Percentiles rank a stretch among this genome's conserved stretches.
Conservation (phyloP, 2,329 filamentous ascomycete genomes). For the Exophiala sp. region DNA sequence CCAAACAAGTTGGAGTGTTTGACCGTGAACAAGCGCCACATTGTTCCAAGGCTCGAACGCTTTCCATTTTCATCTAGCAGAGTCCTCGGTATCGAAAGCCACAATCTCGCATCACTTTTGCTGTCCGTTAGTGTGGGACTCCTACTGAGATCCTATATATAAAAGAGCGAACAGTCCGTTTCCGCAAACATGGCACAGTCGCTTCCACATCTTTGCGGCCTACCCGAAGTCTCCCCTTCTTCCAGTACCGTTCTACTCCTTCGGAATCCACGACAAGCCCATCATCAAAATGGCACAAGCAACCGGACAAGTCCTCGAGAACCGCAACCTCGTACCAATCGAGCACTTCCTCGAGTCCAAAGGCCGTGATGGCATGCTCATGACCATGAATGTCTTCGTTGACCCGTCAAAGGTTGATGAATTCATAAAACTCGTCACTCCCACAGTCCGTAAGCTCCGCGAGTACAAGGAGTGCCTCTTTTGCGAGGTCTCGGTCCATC, state of each 20-base stretch:
- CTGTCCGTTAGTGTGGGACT: not conserved
- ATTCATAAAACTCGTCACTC: constrained; percentile 11
- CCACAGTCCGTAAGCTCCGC: constrained; percentile 11
- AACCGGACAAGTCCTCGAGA: not conserved
- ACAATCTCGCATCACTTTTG: not conserved
- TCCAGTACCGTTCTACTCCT: not conserved
- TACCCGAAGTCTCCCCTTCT: not conserved
- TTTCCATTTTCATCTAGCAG: not conserved
- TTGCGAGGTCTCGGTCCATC: constrained; percentile 14
- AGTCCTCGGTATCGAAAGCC: not conserved
- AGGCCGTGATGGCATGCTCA: constrained; percentile 5
- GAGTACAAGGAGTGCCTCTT: constrained; percentile 10
- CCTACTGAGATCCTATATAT: no score
- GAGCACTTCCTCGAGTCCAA: constrained; percentile 8
- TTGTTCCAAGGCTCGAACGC: not conserved
- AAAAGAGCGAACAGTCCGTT: no score
- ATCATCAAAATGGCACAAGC: not conserved
- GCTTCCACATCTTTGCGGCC: not conserved
- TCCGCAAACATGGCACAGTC: not conserved
- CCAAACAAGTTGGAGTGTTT: not conserved
- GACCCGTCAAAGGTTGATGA: constrained; percentile 8
- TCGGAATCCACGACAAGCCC: not conserved
- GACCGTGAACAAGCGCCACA: not conserved
- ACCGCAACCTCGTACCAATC: constrained; percentile 12
- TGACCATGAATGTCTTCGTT: constrained; percentile 16